Percentiles rank a stretch among this genome's conserved stretches.
Evolutionary conservation across 176 grass and related monocot genomes (phyloP).

Genomic region (Oryza meyeriana): DNA sequence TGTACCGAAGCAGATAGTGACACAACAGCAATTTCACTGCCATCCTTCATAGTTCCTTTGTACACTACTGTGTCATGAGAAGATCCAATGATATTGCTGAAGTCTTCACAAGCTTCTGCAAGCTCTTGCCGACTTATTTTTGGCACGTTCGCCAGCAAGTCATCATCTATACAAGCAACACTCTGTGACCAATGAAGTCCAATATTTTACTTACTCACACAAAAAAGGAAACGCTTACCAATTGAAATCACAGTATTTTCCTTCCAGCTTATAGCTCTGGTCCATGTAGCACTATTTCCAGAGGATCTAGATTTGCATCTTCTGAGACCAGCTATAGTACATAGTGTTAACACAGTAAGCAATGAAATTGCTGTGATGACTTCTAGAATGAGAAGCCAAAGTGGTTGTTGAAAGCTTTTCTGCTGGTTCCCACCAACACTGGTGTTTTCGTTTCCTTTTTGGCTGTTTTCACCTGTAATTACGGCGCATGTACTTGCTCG

Average conservation of each 20-base stretch:
- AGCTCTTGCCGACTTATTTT: conserved; percentile 74
- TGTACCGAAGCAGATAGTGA: conserved; percentile 60
- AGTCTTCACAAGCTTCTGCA: conserved; percentile 86
- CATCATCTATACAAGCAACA: conserved; percentile 46
- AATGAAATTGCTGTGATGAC: conserved; percentile 50
- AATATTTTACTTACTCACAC: neutral
- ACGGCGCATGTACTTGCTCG: neutral
- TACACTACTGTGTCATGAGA: conserved; percentile 74
- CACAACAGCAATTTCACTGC: conserved; percentile 81
- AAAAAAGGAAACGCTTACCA: conserved; percentile 42
- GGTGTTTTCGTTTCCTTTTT: neutral
- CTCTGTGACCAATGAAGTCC: neutral
- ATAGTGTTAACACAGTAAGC: conserved; percentile 48
- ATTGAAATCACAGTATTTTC: conserved; percentile 65
- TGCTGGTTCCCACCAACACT: conserved; percentile 4
- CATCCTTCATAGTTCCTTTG: conserved; percentile 86
- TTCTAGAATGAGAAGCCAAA: conserved; percentile 88
- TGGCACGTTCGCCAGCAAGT: conserved; percentile 50
- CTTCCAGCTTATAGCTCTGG: conserved; percentile 68
- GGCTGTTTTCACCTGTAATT: conserved; percentile 66
- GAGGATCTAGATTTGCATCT: conserved; percentile 52
- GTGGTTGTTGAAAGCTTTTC: conserved; percentile 44
- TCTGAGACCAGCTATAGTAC: conserved; percentile 30
- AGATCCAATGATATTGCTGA: conserved; percentile 97
- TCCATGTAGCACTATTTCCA: conserved; percentile 26